Evolutionary conservation across 1,284 basidiomycete species (phyloP), one percentile per base, ranked within the genome.

Genomic region (Volvariella surrecta): DNA sequence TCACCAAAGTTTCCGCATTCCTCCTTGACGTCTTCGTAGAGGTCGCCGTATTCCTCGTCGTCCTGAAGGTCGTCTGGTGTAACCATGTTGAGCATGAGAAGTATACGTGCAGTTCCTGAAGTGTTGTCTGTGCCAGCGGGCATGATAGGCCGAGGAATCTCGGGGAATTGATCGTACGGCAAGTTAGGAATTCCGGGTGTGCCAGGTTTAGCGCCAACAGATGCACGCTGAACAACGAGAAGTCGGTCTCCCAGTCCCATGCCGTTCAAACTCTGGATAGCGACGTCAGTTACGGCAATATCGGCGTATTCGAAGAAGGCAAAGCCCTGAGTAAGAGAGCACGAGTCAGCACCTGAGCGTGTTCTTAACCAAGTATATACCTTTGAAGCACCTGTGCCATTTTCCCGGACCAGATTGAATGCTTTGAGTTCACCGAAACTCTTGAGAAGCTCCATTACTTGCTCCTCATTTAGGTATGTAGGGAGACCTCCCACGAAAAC

Each of bases 11-110:
- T 86, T 13, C 71, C 70, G 55, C 89, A 93, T 66, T 99, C 95
- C 50, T 95, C 89, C 54, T 87, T 88, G 58, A 99, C 82, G 60
- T 99, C 95, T 58, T 96, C 92, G 50, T 90, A 80, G 45, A 99
- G 82, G 54, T 99, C 95, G 15, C 78, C 78, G 59, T 96, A 99
- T 58, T 99, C 95, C 49, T 83, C 71, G 60, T 98, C 95, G 58
- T 94, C 85, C 19, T 76, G 65, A 44, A 99, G 76, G 59, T 99
- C 95, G 45, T 99, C 95, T 2, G 89, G 66, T 0, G 89, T 90
- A 50, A 99, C 93, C 96, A 99, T 99, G 74, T 99, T 99, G 58
- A 99, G 72, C 84, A 99, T 89, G 58, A 97, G 83, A 58, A 99
- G 76, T 58, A 95, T 93, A 35, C 88, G 81, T 11, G 84, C 80